Conservation (phyloP, 1,284 basidiomycete genomes). For the Pseudozyma tsukubaensis region DNA sequence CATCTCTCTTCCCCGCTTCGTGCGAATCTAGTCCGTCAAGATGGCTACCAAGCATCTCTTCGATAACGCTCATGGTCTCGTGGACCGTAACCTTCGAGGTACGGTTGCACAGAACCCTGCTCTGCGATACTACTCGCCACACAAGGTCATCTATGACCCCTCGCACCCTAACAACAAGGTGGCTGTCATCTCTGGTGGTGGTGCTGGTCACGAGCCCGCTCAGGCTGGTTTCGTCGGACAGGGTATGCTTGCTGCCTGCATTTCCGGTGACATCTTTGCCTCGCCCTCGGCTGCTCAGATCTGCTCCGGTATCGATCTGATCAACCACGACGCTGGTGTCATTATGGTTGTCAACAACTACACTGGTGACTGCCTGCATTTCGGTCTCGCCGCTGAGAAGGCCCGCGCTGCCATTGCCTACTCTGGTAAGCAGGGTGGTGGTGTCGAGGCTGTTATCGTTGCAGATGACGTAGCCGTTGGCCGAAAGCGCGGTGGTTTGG, state of each 20-base stretch:
- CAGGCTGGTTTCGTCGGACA: constrained; percentile 69
- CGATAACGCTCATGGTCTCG: constrained; percentile 62
- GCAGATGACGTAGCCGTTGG: constrained; percentile 72
- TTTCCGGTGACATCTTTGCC: constrained; percentile 72
- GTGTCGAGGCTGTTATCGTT: constrained; percentile 71
- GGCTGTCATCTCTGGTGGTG: constrained; percentile 71
- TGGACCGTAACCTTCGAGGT: constrained; percentile 64
- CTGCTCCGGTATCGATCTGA: constrained; percentile 70
- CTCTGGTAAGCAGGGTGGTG: constrained; percentile 67
- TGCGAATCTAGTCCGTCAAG: constrained; percentile 8
- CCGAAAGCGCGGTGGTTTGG: constrained; percentile 70
- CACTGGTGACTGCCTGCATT: constrained; percentile 72
- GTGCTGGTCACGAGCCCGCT: constrained; percentile 71
- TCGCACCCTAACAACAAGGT: constrained; percentile 70
- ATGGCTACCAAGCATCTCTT: constrained; percentile 69
- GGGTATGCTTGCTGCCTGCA: constrained; percentile 70
- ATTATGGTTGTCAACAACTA: constrained; percentile 70
- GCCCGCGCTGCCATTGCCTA: constrained; percentile 62
- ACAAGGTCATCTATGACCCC: constrained; percentile 67
- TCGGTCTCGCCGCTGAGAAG: constrained; percentile 70
- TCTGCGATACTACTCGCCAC: constrained; percentile 60
- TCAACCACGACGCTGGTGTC: constrained; percentile 69
- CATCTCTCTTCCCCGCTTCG: not conserved
- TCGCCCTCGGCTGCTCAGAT: constrained; percentile 72
- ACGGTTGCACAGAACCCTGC: constrained; percentile 65